Evolutionary conservation across 2,329 filamentous ascomycete genomes (phyloP), one percentile per base, ranked within the genome.

Genomic region (Septoria linicola): DNA sequence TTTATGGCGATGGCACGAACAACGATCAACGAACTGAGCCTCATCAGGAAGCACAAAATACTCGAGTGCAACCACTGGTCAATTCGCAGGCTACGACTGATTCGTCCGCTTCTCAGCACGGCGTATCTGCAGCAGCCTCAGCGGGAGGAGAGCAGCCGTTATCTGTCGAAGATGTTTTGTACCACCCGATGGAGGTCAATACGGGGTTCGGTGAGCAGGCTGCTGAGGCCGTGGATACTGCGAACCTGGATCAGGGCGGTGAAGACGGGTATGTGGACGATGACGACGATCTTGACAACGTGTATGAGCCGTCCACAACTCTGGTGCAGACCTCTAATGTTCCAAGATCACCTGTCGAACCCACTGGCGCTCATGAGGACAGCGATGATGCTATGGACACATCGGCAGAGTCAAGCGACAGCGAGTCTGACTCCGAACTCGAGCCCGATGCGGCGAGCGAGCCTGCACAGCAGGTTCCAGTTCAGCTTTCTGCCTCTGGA

Each of bases 321-420:
- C 20, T 41, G 8, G 34, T n/a, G 8, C 23, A 34, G 17, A 27
- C 10, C 5, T 10, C 23, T 27, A 10, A 16, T 11, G 13, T n/a
- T 8, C 4, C 13, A 8, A 25, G n/a, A 14, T 20, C 10, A 31
- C 19, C 10, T 21, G 21, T 21, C 16, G 20, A 10, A n/a, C 19
- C 23, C 13, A 16, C 25, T 11, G 25, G n/a, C 14, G 13, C 14
- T 13, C 47, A 60, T 19, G 58, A 51, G 27, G 52, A 58, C 17
- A 53, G 50, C 51, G 59, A 57, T 32, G 57, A 59, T 48, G 59
- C 57, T 13, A 58, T 60, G 54, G 58, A 60, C 41, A 52, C 53
- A 16, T 57, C 57, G 13, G 55, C 53, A 23, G 54, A 53, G 35
- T 51, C 52, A 8, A 34, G 30, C 8, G 51, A 54, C 20, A 45